A percentile compares a stretch with the other conserved stretches of the same genome.
These are phyloP conservation scores for Nicotiana obtusifolia DNA, from an alignment of 257 asterid genomes.

Conservation along the genomic window DNA sequence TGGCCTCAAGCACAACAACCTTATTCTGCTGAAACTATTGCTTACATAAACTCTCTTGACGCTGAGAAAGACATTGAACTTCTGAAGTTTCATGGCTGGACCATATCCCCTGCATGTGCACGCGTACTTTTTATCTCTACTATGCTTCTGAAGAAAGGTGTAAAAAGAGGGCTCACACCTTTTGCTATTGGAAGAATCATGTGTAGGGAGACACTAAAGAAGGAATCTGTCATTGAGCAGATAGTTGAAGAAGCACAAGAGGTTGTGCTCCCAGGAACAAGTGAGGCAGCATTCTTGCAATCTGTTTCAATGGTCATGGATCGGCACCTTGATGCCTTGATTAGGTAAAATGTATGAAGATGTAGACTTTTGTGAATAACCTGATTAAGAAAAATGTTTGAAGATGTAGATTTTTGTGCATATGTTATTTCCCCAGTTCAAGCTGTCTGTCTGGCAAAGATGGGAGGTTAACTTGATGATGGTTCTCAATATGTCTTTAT, in stretches of 20 bases:
- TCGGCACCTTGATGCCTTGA: slow-evolving; percentile 34
- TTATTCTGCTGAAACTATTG: slow-evolving; percentile 39
- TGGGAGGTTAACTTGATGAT: too few relatives aligned
- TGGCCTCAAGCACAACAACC: slow-evolving; percentile 75
- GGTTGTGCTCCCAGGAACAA: slow-evolving; percentile 43
- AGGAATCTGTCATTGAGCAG: slow-evolving; percentile 50
- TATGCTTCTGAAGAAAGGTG: slow-evolving; percentile 75
- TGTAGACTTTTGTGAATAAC: slow-evolving; percentile 1
- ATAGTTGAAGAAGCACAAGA: slow-evolving; percentile 55
- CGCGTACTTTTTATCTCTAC: slow-evolving; percentile 55
- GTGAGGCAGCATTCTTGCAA: slow-evolving; percentile 54
- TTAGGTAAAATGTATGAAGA: slow-evolving; percentile 1
- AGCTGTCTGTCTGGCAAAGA: too few relatives aligned
- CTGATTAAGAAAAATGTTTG: too few relatives aligned
- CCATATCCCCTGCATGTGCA: slow-evolving; percentile 41
- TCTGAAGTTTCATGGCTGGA: slow-evolving; percentile 60
- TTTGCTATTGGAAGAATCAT: slow-evolving; percentile 56
- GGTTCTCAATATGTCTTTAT: too few relatives aligned
- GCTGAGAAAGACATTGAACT: slow-evolving; percentile 62
- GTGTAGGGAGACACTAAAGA: slow-evolving; percentile 58
- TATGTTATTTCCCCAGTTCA: too few relatives aligned
- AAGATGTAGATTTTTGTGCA: too few relatives aligned
- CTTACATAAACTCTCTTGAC: slow-evolving; percentile 56
- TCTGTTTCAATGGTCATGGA: slow-evolving; percentile 48
- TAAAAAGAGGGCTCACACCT: slow-evolving; percentile 55